Evolutionary conservation across 2,329 filamentous ascomycete genomes (phyloP), one percentile per base, ranked within the genome.

Genomic region (Penicillium sp.): DNA sequence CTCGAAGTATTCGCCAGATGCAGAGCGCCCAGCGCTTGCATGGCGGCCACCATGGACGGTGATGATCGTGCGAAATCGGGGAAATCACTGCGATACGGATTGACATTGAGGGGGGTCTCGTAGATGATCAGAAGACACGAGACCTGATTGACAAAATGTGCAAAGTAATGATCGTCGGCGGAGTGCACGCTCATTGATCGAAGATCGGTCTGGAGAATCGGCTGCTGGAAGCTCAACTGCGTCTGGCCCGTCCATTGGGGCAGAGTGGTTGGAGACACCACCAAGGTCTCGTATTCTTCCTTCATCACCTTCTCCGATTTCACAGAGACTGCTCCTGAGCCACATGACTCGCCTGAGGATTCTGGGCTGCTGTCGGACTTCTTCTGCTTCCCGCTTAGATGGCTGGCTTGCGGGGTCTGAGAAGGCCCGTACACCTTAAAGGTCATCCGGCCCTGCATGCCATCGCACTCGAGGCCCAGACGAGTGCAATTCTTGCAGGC

Each of bases 1-100:
- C 50, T 48, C 1, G 67, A 66, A 1, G 68, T 67, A 35, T 68
- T 69, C n/a, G 68, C 65, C n/a, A 70, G 57, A 49, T 71, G 68
- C 45, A 71, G 62, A 27, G 68, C 68, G 8, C 68, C 68, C 26
- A 71, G 52, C 13, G 68, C 68, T 48, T 69, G 62, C 68, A 71
- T 71, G 12, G 67, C 65, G 43, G 60, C 63, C 13, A 60, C 58
- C 58, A 69, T 66, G 5, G 67, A 66, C 2, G 64, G 60, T 5
- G 62, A 68, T 1, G 64, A 63, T 29, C 52, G 62, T 3, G 66
- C 61, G 13, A 68, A 51, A 26, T 66, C 63, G 4, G 66, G 66
- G 29, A 68, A 68, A 43, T 57, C 57, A 27, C 51, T 52, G 32
- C 65, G 65, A 41, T 63, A 71, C 1, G 69, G 69, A 39, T 71